Base-by-base conservation (phyloP, 257 asterid genomes). In the Ajuga chamaepitys region DNA sequence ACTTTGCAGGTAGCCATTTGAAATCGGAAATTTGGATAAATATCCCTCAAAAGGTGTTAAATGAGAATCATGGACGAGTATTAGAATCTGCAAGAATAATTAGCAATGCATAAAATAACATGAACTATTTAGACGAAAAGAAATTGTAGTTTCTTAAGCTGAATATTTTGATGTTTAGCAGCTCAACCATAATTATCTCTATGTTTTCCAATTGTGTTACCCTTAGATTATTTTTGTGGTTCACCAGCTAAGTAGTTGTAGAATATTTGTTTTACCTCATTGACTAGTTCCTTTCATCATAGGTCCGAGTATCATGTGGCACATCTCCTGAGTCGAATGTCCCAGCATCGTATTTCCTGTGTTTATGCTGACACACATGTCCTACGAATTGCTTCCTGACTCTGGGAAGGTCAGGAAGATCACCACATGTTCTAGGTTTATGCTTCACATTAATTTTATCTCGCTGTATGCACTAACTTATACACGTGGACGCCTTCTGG, bases 401-500 rank as follows among this genome's bases (percentile, higher is more conserved):
- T 90, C 99, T 70, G n/a, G 97, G 73, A 94, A 94, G 95, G 99
- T 87, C 17, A 46, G 74, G 47, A n/a, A n/a, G 69, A 63, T 20
- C 25, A 1, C 46, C 64, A 6, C 48, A 48, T 70, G 3, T 51
- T 68, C 46, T 59, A 24, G 0, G 61, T 38, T 32, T 52, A 59
- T 66, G 21, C 13, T 42, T 30, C 17, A 24, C 2, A 17, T 66
- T 44, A 26, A 14, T 65, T 14, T 58, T 32, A 53, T 5, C 54
- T 35, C 83, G 87, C 97, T 0, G 97, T 97, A 63, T 83, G 85
- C 58, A 66, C 74, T 17, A 89, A 90, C 62, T 48, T 90, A 34
- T 94, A 90, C 85, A 88, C 90, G 99, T 94, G 99, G 99, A 87
- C 96, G 5, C 97, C 96, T n/a, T 76, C 92, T 0, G 96, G 97